Base-by-base conservation (phyloP, 2,329 filamentous ascomycete species). In the Plenodomus biglobosus region DNA sequence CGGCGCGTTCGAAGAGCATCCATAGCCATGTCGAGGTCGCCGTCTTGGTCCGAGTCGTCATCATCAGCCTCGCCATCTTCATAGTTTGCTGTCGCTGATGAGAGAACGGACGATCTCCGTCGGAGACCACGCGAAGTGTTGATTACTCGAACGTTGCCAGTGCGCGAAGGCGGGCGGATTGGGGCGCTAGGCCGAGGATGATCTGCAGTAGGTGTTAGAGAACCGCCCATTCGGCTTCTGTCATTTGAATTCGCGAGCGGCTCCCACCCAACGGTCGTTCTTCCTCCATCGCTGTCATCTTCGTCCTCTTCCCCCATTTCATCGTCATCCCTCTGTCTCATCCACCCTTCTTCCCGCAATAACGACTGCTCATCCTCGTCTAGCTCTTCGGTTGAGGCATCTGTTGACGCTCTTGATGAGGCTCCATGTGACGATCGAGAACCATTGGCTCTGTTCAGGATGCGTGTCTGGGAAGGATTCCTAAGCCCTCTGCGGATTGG, bases 171-270 rank as follows among this genome's bases (percentile, higher is more conserved):
- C 32, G 71, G 71, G 42, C 69, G 70, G 47, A 72, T 72, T 24
- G 66, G 61, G 59, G 64, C 66, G 51, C 66, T 71, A 68, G 68
- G 69, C 61, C 64, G 65, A 46, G 69, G 70, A 67, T 70, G 70
- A 74, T 73, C 73, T 75, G 72, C 69, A 73, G 70, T 73, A 73
- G 72, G 71, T 71, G 72, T 75, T 71, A 75, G 72, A 74, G 71
- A 74, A 68, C 72, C 70, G 64, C 65, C 66, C 66, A 71, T 71
- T 70, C 70, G 71, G 61, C 64, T 62, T 74, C 71, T 71, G 61
- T 73, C 69, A 73, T 72, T 72, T 63, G 71, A 72, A 66, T 68
- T 73, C 70, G 71, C 65, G 64, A 68, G 72, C 71, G 69, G 65
- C 61, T 73, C 72, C 71, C 71, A 74, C 72, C 72, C 72, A 70